Evolutionary conservation across 75 land plant species (phyloP), one percentile per base, ranked within the genome.

Genomic region (Picea glauca): DNA sequence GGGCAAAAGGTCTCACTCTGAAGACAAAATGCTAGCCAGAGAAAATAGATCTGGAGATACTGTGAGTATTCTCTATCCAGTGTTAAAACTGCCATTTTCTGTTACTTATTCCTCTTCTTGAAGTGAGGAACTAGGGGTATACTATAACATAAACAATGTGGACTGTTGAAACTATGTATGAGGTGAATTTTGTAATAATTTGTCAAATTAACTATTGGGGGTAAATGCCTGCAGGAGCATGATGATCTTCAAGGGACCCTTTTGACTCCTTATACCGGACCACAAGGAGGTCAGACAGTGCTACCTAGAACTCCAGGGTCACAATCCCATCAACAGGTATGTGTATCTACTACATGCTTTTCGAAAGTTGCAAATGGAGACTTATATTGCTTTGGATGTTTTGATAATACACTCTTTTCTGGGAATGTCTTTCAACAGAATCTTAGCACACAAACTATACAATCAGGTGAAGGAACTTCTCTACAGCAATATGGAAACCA

Each of bases 271-370:
- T 74, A 72, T 57, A 14, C 77, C 50, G 67, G 77, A 58, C n/a
- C n/a, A 33, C 77, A 76, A 66, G 23, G 23, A 58, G 79, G 63
- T 33, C 76, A 61, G 13, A 33, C 61, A 54, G 61, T 18, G 38
- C 76, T 43, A 46, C 23, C 58, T 75, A 62, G 50, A 78, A 59
- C 35, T 56, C 11, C 23, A 14, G 58, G 33, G 21, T 3, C 46
- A 18, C 78, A 67, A 59, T 46, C 62, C 38, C 80, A 81, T n/a
- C 60, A 66, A 15, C 70, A 81, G 81, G 81, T 81, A 62, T 21
- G 58, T 4, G 57, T 43, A 30, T 60, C 9, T 60, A 33, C 31
- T 58, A 33, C 35, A 43, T 20, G 31, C 35, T 38, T 6, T 14
- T 17, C 2, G 5, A 11, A 64, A 33, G 6, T 74, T 60, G 56